Base-by-base conservation (phyloP, 306 rosid genomes). In the Cicer pinnatifidum region DNA sequence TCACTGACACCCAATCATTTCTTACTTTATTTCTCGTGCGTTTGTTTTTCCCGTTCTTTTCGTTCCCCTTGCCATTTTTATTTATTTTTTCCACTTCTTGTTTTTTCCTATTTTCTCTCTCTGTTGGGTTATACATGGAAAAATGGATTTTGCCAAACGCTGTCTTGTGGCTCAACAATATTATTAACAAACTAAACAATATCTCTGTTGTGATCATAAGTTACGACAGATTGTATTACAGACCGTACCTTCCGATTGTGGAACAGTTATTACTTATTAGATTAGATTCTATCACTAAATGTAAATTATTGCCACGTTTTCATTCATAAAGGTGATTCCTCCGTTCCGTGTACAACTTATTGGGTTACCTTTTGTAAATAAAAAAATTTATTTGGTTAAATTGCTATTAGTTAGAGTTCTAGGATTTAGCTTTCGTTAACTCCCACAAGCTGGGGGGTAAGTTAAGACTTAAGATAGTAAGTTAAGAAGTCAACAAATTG, bases 31-130 rank as follows among this genome's bases (percentile, higher is more conserved):
- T 78, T 63, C 59, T 43, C 54, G 1, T 47, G 65, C 77, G 9
- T 40, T 78, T 1, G 11, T 78, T 78, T 45, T 28, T 28, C 7
- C 69, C 74, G 69, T 9, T 66, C 1, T 72, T 79, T 17, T 44
- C 74, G 78, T 39, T 37, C 8, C 19, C 54, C 10, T 5, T 48
- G 12, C 0, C 28, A 33, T 52, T 52, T 70, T 17, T 15, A 41
- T 9, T 41, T 43, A 1, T 66, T 46, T 46, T 23, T 0, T 43
- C 10, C n/a, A 11, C 11, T 47, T 11, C 7, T 11, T 12, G 1
- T 11, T 11, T 47, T 47, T 47, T 6, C 53, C 53, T 44, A 1
- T 44, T 39, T 37, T 38, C 6, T 60, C 19, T 37, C 38, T 56
- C 62, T 20, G 15, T 56, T 56, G 9, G 12, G 17, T n/a, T 47